Conservation (phyloP, 345 rosid species). For the Dovyalis caffra region DNA sequence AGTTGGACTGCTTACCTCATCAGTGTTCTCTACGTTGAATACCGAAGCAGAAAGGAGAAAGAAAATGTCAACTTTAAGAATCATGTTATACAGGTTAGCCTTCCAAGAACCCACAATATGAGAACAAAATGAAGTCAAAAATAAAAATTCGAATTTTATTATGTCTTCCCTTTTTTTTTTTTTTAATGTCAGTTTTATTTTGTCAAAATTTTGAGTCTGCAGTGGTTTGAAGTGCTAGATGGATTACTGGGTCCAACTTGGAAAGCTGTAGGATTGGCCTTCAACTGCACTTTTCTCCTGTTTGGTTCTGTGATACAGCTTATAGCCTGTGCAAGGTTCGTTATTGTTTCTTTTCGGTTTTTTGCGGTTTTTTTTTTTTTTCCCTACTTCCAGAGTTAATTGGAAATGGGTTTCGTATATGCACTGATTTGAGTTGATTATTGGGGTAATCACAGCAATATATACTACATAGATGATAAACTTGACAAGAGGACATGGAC, state of each 20-base stretch:
- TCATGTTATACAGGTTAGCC: constrained; percentile 79
- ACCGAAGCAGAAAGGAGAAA: constrained; percentile 70
- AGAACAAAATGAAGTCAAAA: not conserved
- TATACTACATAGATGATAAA: constrained; percentile 72
- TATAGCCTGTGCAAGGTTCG: constrained; percentile 78
- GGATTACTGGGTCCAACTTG: constrained; percentile 76
- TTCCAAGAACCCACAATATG: constrained; percentile 16
- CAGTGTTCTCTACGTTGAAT: constrained; percentile 75
- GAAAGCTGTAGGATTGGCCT: constrained; percentile 81
- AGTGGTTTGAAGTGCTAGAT: constrained; percentile 92
- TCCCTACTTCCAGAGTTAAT: not conserved
- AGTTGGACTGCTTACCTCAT: constrained; percentile 96
- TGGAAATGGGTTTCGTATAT: constrained; percentile 10
- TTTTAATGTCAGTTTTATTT: not conserved
- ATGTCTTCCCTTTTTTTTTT: not conserved
- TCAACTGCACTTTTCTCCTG: constrained; percentile 80
- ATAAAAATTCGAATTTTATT: not conserved
- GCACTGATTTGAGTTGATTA: constrained; percentile 8
- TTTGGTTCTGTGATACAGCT: constrained; percentile 89
- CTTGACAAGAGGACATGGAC: constrained; percentile 93
- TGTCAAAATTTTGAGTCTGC: constrained; percentile 11
- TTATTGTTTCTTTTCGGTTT: not conserved
- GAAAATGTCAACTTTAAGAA: constrained; percentile 82
- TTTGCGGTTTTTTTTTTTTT: too few species aligned
- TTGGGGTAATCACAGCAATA: constrained; percentile 48